Conservation (phyloP, 2,329 filamentous ascomycete genomes). For the Alternaria consortialis region DNA sequence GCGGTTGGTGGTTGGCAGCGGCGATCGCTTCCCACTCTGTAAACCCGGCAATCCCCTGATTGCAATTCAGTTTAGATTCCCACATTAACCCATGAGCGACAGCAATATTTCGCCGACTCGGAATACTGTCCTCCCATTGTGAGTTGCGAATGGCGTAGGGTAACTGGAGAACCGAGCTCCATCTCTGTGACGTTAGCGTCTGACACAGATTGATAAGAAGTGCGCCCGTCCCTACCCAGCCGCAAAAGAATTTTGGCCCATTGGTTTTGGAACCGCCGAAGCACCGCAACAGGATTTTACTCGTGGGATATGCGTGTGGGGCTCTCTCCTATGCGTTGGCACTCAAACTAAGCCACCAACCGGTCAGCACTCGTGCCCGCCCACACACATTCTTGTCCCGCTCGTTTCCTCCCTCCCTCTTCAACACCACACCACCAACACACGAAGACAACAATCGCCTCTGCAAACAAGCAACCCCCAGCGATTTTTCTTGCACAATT, state of each 20-base stretch:
- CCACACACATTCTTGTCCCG: constrained; percentile 38
- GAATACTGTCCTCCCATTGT: constrained; percentile 26
- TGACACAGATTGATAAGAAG: constrained; percentile 45
- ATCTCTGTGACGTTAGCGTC: constrained; percentile 30
- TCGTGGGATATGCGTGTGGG: constrained; percentile 42
- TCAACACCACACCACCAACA: constrained; percentile 30
- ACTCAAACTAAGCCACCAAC: constrained; percentile 44
- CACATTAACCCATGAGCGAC: constrained; percentile 26
- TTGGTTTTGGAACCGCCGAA: constrained; percentile 44
- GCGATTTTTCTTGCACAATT: constrained; percentile 26
- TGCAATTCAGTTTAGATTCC: constrained; percentile 33
- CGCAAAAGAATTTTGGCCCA: constrained; percentile 38
- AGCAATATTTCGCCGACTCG: constrained; percentile 36
- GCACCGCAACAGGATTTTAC: constrained; percentile 33
- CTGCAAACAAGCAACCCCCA: constrained; percentile 21
- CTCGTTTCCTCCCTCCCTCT: constrained; percentile 40
- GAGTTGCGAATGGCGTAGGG: constrained; percentile 26
- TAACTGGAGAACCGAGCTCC: constrained; percentile 28
- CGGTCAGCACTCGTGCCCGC: constrained; percentile 41
- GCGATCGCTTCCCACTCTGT: constrained; percentile 41
- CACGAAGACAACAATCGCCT: constrained; percentile 25
- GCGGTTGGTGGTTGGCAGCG: constrained; percentile 26
- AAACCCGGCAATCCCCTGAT: constrained; percentile 35
- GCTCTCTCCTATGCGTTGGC: constrained; percentile 50
- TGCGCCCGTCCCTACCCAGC: constrained; percentile 37